These are phyloP conservation scores for Verbascum thapsus DNA, from an alignment of 257 asterid genomes.

Conservation along the genomic window DNA sequence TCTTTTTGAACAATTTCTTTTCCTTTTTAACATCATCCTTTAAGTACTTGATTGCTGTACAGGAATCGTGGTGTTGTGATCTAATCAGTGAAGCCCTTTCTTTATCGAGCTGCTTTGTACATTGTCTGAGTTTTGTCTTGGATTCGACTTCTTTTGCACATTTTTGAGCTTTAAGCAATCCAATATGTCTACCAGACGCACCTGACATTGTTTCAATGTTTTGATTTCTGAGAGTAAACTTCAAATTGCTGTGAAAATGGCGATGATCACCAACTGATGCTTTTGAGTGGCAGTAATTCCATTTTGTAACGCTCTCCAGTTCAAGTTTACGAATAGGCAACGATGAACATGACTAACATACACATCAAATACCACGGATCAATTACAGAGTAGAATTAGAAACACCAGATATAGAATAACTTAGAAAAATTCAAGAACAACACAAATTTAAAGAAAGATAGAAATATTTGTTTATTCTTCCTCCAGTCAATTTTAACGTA, in stretches of 20 bases:
- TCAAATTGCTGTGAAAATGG: slow-evolving; percentile 22
- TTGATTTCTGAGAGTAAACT: neutral
- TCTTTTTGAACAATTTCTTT: slow-evolving; percentile 27
- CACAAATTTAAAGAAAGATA: too few relatives aligned
- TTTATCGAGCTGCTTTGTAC: slow-evolving; percentile 32
- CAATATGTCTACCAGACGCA: slow-evolving; percentile 36
- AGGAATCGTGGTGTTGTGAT: slow-evolving; percentile 29
- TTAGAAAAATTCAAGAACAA: neutral
- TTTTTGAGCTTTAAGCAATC: slow-evolving; percentile 27
- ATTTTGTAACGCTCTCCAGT: slow-evolving; percentile 47
- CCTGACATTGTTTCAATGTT: slow-evolving; percentile 24
- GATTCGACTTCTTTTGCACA: slow-evolving; percentile 33
- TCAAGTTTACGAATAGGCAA: slow-evolving; percentile 26
- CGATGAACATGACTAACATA: slow-evolving; percentile 33
- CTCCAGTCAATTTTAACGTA: too few relatives aligned
- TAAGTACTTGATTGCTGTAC: slow-evolving; percentile 30
- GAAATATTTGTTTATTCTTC: too few relatives aligned
- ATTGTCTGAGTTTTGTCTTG: slow-evolving; percentile 32
- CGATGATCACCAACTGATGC: slow-evolving; percentile 11
- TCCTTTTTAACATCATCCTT: slow-evolving; percentile 39
- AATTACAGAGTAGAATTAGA: slow-evolving; percentile 1
- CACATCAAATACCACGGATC: neutral
- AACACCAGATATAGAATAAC: neutral
- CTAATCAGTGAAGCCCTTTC: slow-evolving; percentile 38
- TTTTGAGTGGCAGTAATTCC: slow-evolving; percentile 38